A percentile compares a stretch with the other conserved stretches of the same genome.
Conservation (phyloP, 129 eudicot genomes). For the Gnaphalium uliginosum region DNA sequence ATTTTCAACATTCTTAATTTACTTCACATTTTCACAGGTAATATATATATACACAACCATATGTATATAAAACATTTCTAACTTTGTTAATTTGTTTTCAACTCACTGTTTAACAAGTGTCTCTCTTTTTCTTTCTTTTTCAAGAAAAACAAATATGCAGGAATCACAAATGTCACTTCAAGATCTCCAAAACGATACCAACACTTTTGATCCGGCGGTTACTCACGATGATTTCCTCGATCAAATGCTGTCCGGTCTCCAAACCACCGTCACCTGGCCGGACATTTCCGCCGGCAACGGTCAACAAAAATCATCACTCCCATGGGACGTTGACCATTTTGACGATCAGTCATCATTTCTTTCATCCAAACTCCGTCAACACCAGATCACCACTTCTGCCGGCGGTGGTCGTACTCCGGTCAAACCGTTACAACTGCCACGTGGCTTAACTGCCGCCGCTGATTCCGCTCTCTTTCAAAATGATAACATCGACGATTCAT, state of each 20-base stretch:
- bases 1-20: not conserved
- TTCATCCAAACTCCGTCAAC: constrained; percentile 62
- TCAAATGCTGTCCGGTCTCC: constrained; percentile 69
- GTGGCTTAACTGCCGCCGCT: constrained; percentile 32
- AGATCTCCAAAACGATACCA: constrained; percentile 31
- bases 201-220: constrained; percentile 47
- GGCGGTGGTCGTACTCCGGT: constrained; percentile 38
- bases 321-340: constrained; percentile 42
- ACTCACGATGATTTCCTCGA: constrained; percentile 73
- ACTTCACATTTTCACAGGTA: not conserved
- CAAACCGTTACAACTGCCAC: constrained; percentile 48
- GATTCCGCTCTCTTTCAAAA: constrained; percentile 32
- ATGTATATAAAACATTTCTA: too few species aligned
- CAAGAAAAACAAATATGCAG: constrained; percentile 31
- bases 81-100: not conserved
- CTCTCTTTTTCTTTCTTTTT: not conserved
- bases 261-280: constrained; percentile 52
- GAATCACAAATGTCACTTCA: constrained; percentile 43
- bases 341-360: constrained; percentile 49
- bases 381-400: constrained; percentile 50
- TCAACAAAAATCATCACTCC: constrained; percentile 39
- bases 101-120: not conserved
- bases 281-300: constrained; percentile 38
- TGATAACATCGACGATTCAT: constrained; percentile 30
- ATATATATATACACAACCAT: too few species aligned